Conservation (phyloP, 345 rosid genomes). For the Euphorbia pulcherrima region DNA sequence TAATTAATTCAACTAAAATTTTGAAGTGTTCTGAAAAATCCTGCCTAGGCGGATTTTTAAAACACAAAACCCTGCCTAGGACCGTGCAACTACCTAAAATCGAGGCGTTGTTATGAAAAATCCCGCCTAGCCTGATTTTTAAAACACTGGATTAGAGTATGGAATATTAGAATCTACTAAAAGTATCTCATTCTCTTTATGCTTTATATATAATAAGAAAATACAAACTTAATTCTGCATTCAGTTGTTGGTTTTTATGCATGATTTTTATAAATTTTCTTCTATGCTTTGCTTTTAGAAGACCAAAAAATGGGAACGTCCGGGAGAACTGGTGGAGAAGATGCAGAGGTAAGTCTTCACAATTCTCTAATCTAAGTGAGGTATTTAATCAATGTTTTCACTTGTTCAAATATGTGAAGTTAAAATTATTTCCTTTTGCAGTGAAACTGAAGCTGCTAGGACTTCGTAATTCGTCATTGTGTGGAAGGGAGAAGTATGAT, state of each 20-base stretch:
- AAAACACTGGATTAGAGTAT: too few species aligned
- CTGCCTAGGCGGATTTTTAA: too few species aligned
- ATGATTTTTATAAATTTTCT: not conserved
- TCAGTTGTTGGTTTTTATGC: not conserved
- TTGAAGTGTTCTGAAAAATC: too few species aligned
- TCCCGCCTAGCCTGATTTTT: too few species aligned
- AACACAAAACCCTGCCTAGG: too few species aligned
- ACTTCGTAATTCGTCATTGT: not conserved
- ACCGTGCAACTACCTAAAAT: too few species aligned
- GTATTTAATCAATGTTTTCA: not conserved
- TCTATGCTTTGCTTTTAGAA: constrained; percentile 8
- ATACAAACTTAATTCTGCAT: not conserved
- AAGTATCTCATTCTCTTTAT: not conserved
- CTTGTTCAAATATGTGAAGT: not conserved
- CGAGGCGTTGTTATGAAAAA: too few species aligned
- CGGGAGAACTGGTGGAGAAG: constrained; percentile 13
- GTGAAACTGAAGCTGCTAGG: constrained; percentile 1
- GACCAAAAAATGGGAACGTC: constrained; percentile 22
- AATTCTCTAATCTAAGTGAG: not conserved
- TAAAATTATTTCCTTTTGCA: constrained; percentile 3
- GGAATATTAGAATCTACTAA: not conserved
- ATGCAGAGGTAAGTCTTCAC: constrained; percentile 20
- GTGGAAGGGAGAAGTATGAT: constrained; percentile 11
- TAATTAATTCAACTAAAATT: too few species aligned
- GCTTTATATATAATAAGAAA: not conserved